Percentiles rank a stretch among this genome's conserved stretches.
phyloP scores from a whole-genome alignment of 179 eudicot species.

The Beta corolliflora region DNA sequence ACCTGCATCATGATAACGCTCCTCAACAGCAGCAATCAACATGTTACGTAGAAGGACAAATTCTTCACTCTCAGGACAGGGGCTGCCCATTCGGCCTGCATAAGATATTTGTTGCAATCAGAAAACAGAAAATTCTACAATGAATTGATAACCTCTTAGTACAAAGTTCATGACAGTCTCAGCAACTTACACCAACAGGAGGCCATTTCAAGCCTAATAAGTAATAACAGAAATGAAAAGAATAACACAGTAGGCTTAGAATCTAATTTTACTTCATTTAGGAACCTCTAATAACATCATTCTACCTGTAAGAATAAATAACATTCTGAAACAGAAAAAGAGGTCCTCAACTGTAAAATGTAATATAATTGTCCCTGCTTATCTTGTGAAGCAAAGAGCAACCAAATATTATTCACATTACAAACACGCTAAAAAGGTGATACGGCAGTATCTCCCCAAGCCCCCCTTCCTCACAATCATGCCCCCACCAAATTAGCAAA shows the following conservation, averaged over 20 bases:
- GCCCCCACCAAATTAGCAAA: too few species aligned
- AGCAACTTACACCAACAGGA: too few species aligned
- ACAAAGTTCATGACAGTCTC: not conserved
- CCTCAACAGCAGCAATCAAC: slow-evolving; percentile 78
- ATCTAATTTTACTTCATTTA: too few species aligned
- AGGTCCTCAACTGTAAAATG: not conserved
- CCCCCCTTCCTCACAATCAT: too few species aligned
- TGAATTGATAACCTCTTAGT: not conserved
- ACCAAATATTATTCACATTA: not conserved
- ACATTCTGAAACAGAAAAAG: not conserved
- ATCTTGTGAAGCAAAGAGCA: not conserved
- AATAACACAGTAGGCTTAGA: too few species aligned
- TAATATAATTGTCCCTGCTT: not conserved
- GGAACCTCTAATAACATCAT: too few species aligned
- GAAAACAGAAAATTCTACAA: slow-evolving; percentile 17
- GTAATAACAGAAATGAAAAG: too few species aligned
- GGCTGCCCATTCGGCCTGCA: slow-evolving; percentile 74
- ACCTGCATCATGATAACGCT: slow-evolving; percentile 86
- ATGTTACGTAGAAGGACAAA: slow-evolving; percentile 70
- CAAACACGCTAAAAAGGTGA: too few species aligned
- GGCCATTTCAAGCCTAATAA: too few species aligned
- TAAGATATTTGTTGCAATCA: slow-evolving; percentile 15
- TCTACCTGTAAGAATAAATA: not conserved
- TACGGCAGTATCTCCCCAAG: too few species aligned
- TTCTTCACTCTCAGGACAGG: slow-evolving; percentile 76